These are phyloP conservation scores for Microsporum canis DNA, from an alignment of 2,329 filamentous ascomycete species.

Conservation along the genomic window DNA sequence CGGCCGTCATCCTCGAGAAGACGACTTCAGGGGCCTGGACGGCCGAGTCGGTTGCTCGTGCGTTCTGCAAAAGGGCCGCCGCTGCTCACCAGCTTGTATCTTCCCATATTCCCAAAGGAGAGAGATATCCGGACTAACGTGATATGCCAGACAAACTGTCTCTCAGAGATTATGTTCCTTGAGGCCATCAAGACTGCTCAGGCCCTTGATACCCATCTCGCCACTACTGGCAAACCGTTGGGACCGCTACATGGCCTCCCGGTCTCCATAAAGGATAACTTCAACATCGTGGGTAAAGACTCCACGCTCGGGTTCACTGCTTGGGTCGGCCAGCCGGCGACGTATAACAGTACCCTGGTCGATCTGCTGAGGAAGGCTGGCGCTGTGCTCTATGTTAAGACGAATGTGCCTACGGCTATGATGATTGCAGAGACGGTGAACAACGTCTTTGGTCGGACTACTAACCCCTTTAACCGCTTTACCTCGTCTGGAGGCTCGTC, in stretches of 20 bases:
- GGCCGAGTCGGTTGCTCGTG: slow-evolving; percentile 12
- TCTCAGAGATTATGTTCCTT: slow-evolving; percentile 47
- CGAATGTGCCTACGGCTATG: slow-evolving; percentile 31
- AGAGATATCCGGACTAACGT: not conserved
- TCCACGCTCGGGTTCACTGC: slow-evolving; percentile 14
- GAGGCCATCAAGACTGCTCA: slow-evolving; percentile 28
- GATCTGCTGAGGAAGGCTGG: slow-evolving; percentile 46
- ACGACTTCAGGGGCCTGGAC: slow-evolving; percentile 15
- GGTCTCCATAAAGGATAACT: slow-evolving; percentile 27
- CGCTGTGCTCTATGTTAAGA: slow-evolving; percentile 34
- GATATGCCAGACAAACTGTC: slow-evolving; percentile 45
- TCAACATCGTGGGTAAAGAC: slow-evolving; percentile 22
- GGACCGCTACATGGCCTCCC: slow-evolving; percentile 22
- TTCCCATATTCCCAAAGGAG: not conserved
- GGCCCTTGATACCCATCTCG: slow-evolving; percentile 23
- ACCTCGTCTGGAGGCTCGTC: slow-evolving; percentile 27
- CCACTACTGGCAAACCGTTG: slow-evolving; percentile 14
- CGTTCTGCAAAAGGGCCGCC: slow-evolving; percentile 33
- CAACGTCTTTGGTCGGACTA: slow-evolving; percentile 34
- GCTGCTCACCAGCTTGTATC: slow-evolving; percentile 26
- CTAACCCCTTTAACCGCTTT: slow-evolving; percentile 26
- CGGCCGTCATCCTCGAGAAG: slow-evolving; percentile 11
- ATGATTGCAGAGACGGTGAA: slow-evolving; percentile 38
- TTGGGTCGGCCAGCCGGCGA: slow-evolving; percentile 31
- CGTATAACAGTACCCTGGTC: slow-evolving; percentile 46